Evolutionary conservation across 2,329 filamentous ascomycete species (phyloP), one percentile per base, ranked within the genome.

Genomic region (Trichoderma afroharzianum): DNA sequence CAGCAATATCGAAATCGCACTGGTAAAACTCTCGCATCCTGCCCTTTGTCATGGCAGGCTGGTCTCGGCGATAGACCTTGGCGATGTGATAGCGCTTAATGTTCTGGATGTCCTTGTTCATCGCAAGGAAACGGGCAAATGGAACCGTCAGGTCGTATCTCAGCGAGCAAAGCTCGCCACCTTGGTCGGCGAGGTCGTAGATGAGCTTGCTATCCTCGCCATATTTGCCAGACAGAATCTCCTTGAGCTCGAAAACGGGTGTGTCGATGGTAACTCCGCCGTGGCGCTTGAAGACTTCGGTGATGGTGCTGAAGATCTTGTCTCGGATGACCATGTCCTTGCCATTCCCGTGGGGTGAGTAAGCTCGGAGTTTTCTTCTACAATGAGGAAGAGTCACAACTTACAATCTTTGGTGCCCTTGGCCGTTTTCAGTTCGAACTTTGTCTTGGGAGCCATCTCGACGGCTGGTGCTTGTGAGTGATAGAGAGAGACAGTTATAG

Each of bases 1-100:
- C 94, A 14, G 95, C 95, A 82, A 98, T 95, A 80, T 98, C 95
- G 79, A 98, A 97, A 83, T 98, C 95, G 84, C 95, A 98, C 82
- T 98, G 95, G 84, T 97, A 97, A 82, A 97, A 97, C 83, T 98
- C 95, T 78, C 95, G 89, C 92, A 97, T 96, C 68, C 95, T 90
- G 66, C 95, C 95, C 81, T 97, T 96, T 73, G 92, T 93, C 84
- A 98, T 93, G 73, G 94, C 80, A 14, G 82, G 82, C 73, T 84
- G 82, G 71, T 84, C 82, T 76, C 82, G 76, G 62, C 83, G 81
- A 79, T 85, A 85, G 74, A 97, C 95, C 84, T 97, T 97, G 76
- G 94, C 94, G 76, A 98, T 95, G 84, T 97, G 94, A 82, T 97
- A 98, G 78, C 95, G 89, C 85, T 97, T 97, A 84, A 97, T 95